These are phyloP conservation scores for Hypoxylon intermedium DNA, from an alignment of 495 filamentous ascomycete species.

Conservation along the genomic window DNA sequence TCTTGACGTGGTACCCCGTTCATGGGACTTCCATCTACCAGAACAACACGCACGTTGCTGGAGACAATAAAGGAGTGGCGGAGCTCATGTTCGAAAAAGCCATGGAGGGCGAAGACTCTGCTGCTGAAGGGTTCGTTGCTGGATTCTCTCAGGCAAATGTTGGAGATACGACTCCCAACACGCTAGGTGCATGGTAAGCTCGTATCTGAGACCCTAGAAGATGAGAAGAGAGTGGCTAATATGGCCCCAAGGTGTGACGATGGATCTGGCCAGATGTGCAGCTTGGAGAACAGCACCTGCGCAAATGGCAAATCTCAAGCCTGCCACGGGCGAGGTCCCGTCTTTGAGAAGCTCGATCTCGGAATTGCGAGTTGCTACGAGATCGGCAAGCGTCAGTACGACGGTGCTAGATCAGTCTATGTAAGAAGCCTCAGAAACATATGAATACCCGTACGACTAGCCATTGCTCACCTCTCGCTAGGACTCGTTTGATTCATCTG, in stretches of 20 bases:
- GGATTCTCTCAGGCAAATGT: conserved; percentile 95
- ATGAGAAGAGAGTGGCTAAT: conserved; percentile 4
- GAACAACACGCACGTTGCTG: conserved; percentile 92
- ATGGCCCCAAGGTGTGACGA: conserved; percentile 65
- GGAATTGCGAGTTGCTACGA: conserved; percentile 77
- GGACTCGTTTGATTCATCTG: conserved; percentile 51
- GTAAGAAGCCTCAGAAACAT: conserved; percentile 46
- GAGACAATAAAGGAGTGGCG: conserved; percentile 95
- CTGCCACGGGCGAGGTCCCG: conserved; percentile 84
- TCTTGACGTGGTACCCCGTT: conserved; percentile 90
- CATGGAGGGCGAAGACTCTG: conserved; percentile 54
- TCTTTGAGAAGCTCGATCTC: conserved; percentile 71
- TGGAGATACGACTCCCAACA: conserved; percentile 90
- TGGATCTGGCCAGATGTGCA: conserved; percentile 69
- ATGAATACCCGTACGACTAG: background rate
- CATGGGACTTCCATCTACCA: conserved; percentile 91
- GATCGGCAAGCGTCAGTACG: conserved; percentile 72
- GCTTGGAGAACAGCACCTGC: conserved; percentile 79
- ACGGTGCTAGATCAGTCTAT: conserved; percentile 67
- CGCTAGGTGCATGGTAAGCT: conserved; percentile 71
- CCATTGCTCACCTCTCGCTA: conserved; percentile 33
- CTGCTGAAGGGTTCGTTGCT: conserved; percentile 73
- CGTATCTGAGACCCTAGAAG: background rate
- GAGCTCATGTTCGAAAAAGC: conserved; percentile 83
- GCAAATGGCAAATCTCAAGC: conserved; percentile 69